Evolutionary conservation across 73 alveolate genomes (phyloP).

Genomic region (Paramecium tetraurelia): DNA sequence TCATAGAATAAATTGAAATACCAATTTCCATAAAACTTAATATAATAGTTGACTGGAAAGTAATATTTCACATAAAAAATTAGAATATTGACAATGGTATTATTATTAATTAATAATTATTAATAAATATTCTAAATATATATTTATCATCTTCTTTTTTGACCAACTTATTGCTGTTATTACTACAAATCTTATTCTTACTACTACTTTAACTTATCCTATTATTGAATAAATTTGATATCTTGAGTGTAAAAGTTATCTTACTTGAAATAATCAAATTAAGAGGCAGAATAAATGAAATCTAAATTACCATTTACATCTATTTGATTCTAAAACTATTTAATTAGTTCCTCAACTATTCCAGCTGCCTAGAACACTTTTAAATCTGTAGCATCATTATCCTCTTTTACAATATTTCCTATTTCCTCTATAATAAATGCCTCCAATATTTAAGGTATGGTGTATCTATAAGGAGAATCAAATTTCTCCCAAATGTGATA

Average conservation of each 20-base stretch:
- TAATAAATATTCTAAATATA: background rate
- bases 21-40: background rate
- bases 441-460: background rate
- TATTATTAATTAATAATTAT: background rate
- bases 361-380: background rate
- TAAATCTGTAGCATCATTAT: background rate
- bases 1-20: background rate
- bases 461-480: background rate
- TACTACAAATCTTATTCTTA: background rate
- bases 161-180: background rate
- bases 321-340: background rate
- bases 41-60: background rate
- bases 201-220: background rate
- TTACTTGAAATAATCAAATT: background rate
- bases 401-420: background rate
- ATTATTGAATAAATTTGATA: background rate
- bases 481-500: background rate
- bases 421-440: background rate
- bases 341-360: background rate
- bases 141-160: background rate
- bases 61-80: background rate
- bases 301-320: background rate
- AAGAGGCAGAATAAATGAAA: background rate
- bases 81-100: background rate
- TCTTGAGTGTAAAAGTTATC: background rate